Percentiles rank a stretch among this genome's conserved stretches.
These are phyloP conservation scores for Alternaria arbusti DNA, from an alignment of 2,329 filamentous ascomycete genomes.

Conservation along the genomic window DNA sequence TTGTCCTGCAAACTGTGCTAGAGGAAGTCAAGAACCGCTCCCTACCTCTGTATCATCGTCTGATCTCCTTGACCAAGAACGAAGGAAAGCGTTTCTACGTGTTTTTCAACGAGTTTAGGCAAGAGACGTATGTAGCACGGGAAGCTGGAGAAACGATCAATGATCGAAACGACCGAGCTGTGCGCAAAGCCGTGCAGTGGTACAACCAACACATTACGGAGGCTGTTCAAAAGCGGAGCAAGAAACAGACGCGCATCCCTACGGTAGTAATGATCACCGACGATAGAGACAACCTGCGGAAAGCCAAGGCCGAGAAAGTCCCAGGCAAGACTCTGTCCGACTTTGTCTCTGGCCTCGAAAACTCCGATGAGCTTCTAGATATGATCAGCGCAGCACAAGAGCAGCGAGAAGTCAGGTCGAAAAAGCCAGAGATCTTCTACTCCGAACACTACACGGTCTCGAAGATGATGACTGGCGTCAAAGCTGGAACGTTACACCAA, in stretches of 20 bases:
- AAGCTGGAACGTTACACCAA: conserved; percentile 87
- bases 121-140: conserved; percentile 85
- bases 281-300: conserved; percentile 84
- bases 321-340: conserved; percentile 69
- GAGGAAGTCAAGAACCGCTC: conserved; percentile 96
- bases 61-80: conserved; percentile 89
- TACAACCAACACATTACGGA: conserved; percentile 81
- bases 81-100: conserved; percentile 98
- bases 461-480: conserved; percentile 92
- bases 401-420: conserved; percentile 67
- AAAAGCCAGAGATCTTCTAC: conserved; percentile 77
- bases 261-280: conserved; percentile 93
- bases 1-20: conserved; percentile 93
- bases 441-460: conserved; percentile 88
- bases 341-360: conserved; percentile 84
- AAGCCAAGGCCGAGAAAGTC: conserved; percentile 78
- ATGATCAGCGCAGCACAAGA: conserved; percentile 87
- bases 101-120: conserved; percentile 97
- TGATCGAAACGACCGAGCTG: conserved; percentile 92
- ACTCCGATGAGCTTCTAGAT: conserved; percentile 84
- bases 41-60: conserved; percentile 89
- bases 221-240: conserved; percentile 61
- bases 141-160: conserved; percentile 86
- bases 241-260: conserved; percentile 65
- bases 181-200: conserved; percentile 86